These are phyloP conservation scores for Mitragyna speciosa DNA, from an alignment of 257 asterid species.

Conservation along the genomic window DNA sequence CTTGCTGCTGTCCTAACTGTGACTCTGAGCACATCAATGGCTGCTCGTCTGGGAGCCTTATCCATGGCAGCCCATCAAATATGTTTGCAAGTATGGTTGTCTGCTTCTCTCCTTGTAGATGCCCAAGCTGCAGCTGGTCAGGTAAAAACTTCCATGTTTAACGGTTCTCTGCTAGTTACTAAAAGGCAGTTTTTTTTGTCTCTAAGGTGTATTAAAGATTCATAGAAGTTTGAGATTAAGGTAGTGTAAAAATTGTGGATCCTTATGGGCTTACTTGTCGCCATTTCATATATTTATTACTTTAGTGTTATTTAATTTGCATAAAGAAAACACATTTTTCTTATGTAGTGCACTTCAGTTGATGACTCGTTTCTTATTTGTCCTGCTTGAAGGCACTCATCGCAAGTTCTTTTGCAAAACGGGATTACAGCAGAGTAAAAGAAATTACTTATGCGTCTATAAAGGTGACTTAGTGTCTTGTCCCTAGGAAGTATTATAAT, in stretches of 20 bases:
- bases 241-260: neutral
- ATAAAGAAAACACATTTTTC: neutral
- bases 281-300: neutral
- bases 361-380: neutral
- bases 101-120: slow-evolving; percentile 48
- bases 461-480: slow-evolving; percentile 21
- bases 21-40: slow-evolving; percentile 50
- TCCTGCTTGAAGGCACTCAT: slow-evolving; percentile 38
- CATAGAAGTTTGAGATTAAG: neutral
- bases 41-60: slow-evolving; percentile 48
- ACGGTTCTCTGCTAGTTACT: neutral
- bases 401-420: slow-evolving; percentile 43
- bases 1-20: slow-evolving; percentile 44
- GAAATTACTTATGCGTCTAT: slow-evolving; percentile 35
- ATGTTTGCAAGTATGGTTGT: slow-evolving; percentile 52
- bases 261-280: neutral
- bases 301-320: neutral
- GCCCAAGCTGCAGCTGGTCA: slow-evolving; percentile 46
- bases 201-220: neutral
- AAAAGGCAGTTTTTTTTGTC: neutral
- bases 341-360: neutral
- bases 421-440: slow-evolving; percentile 35
- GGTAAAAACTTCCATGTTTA: slow-evolving; percentile 18
- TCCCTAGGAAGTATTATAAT: too few relatives aligned
- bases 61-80: slow-evolving; percentile 56